These are phyloP conservation scores for Botrytis porri DNA, from an alignment of 2,329 filamentous ascomycete species.

Conservation along the genomic window DNA sequence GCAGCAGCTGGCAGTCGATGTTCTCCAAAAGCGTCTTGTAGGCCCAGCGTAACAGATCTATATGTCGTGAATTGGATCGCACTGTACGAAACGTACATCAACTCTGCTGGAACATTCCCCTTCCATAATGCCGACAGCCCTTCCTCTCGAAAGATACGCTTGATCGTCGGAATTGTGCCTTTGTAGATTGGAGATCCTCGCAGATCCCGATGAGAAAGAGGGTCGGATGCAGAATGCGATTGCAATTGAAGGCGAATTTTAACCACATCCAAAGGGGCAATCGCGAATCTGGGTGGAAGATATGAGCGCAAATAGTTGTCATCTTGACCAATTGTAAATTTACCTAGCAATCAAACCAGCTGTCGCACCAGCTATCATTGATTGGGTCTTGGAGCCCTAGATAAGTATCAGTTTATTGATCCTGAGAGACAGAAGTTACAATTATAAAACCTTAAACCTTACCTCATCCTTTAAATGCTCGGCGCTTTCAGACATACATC, in stretches of 20 bases:
- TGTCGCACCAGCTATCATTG: slow-evolving; percentile 62
- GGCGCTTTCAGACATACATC: slow-evolving; percentile 26
- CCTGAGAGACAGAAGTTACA: neutral
- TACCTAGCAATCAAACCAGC: slow-evolving; percentile 87
- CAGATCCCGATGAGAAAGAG: slow-evolving; percentile 53
- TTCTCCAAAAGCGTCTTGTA: slow-evolving; percentile 45
- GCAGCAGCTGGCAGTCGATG: slow-evolving; percentile 58
- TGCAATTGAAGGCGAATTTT: slow-evolving; percentile 98
- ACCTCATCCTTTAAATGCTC: slow-evolving; percentile 41
- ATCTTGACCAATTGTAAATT: slow-evolving; percentile 1
- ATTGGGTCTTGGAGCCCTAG: slow-evolving; percentile 64
- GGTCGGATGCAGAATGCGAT: slow-evolving; percentile 72
- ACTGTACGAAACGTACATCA: slow-evolving; percentile 90
- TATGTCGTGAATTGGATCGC: slow-evolving; percentile 89
- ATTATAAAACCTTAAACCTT: slow-evolving; percentile 15
- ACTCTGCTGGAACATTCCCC: slow-evolving; percentile 92
- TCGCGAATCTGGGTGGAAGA: slow-evolving; percentile 65
- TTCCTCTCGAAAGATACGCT: slow-evolving; percentile 74
- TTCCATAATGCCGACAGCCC: slow-evolving; percentile 91
- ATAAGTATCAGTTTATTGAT: slow-evolving; percentile 7
- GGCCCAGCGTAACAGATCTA: slow-evolving; percentile 65
- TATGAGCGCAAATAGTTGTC: neutral
- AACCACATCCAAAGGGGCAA: slow-evolving; percentile 93
- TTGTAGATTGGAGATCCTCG: slow-evolving; percentile 59
- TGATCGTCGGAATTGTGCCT: slow-evolving; percentile 73